Base-by-base conservation (phyloP, 2,329 filamentous ascomycete species). In the Drechmeria coniospora region DNA sequence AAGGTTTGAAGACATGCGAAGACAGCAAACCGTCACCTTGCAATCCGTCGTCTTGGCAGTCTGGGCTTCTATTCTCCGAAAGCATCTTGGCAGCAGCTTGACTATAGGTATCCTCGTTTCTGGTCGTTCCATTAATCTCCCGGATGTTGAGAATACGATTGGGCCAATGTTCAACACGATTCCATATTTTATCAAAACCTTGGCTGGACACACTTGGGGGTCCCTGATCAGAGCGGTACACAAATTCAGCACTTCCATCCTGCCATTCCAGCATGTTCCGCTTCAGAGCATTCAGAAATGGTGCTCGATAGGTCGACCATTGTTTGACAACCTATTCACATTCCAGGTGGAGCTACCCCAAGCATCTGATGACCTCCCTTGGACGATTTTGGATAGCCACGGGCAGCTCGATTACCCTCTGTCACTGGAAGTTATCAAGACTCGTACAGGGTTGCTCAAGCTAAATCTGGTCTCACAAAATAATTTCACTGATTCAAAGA, bases 141-240 rank as follows among this genome's bases (percentile, higher is more conserved):
- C 75, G 6, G 60, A 61, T 2, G 65, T 74, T 2, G 77, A 84
- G 25, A 45, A 61, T 14, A 68, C 80, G 1, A 66, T 90, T 23
- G 87, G 86, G 0, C 86, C 87, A 0, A 55, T 94, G 13, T 92
- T 94, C 63, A 94, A 94, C 45, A 93, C 84, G 0, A 57, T 94
- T 2, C 83, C 86, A 0, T 83, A 79, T 45, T 63, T 68, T 30
- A 51, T 73, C 19, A 44, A 54, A 5, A 37, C 65, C 10, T 34
- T 51, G 6, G 36, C 47, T 1, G 43, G 50, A 1, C 55, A 63
- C 4, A 70, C 61, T 0, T 83, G 78, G 71, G 46, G 53, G 1
- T 60, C 67, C 0, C 49, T 83, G 1, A 57, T 83, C 14, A 58
- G 54, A 11, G 54, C 58, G 27, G 81, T 79, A 34, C 82, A 93